Base-by-base conservation (phyloP, 306 rosid species). In the Acmispon strigosus region DNA sequence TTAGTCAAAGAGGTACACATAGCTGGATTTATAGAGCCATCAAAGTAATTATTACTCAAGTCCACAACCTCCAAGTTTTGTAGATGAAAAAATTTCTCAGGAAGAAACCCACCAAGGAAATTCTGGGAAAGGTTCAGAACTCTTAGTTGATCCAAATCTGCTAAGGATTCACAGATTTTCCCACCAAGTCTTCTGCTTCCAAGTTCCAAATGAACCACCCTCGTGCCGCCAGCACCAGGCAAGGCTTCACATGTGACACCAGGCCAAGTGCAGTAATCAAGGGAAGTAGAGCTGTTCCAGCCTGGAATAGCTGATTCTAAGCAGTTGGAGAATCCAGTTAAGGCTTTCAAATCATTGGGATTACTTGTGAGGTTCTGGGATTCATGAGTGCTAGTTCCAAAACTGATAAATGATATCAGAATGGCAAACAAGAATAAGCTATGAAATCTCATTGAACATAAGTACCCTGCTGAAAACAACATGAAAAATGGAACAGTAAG, bases 101-200 rank as follows among this genome's bases (percentile, higher is more conserved):
- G 81, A 53, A 69, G 34, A 34, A 47, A 70, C 24, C 72, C 72
- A 10, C n/a, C 29, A 1, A 77, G 7, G 54, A 77, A 62, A 77
- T 77, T 70, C 19, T 62, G 24, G 67, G 81, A 77, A 48, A 77
- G 66, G 20, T 70, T 77, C 6, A 77, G 54, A 16, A 70, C 64
- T 63, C 61, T 77, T 12, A 77, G 32, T 20, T 70, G 72, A 77
- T 70, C 81, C 66, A 77, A 36, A 62, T 62, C 54, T 53, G 77
- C 55, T n/a, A 77, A 22, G 17, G 77, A 42, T 45, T 53, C 73
- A 54, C 81, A 62, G 13, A 70, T 36, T 54, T 64, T 70, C 8
- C 76, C 81, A 7, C 3, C 1, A 20, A 77, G 73, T 70, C 3
- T 22, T 43, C 16, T 70, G 77, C 50, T 70, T 73, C 67, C 56